These are phyloP conservation scores for Furcasterigmium sp. DNA, from an alignment of 2,329 filamentous ascomycete genomes.

Conservation along the genomic window DNA sequence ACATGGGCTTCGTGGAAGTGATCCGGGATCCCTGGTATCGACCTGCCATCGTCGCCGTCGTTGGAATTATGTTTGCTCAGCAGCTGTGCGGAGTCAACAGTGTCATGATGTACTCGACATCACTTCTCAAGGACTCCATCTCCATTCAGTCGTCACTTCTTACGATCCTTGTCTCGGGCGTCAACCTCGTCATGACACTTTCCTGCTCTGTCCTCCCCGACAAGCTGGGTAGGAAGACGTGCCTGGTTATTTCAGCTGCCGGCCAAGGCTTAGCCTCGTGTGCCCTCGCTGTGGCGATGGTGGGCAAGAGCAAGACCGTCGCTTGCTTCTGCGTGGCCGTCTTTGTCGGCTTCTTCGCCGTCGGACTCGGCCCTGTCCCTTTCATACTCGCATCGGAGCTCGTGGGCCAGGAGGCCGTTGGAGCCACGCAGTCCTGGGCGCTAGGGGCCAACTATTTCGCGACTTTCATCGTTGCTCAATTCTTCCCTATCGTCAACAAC, in stretches of 20 bases:
- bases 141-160: slow-evolving; percentile 76
- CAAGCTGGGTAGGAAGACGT: slow-evolving; percentile 79
- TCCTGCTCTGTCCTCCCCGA: slow-evolving; percentile 81
- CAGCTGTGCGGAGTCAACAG: slow-evolving; percentile 94
- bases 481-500: slow-evolving; percentile 84
- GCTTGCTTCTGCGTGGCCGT: slow-evolving; percentile 76
- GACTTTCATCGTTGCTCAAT: slow-evolving; percentile 89
- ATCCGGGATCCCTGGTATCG: slow-evolving; percentile 62
- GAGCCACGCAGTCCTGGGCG: slow-evolving; percentile 84
- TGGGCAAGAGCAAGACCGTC: slow-evolving; percentile 64
- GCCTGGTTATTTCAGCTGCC: slow-evolving; percentile 73
- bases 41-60: slow-evolving; percentile 73
- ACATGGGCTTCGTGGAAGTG: slow-evolving; percentile 60
- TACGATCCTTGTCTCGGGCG: slow-evolving; percentile 78
- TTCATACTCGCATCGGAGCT: slow-evolving; percentile 92
- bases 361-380: slow-evolving; percentile 87
- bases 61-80: slow-evolving; percentile 88
- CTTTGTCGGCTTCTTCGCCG: slow-evolving; percentile 86
- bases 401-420: slow-evolving; percentile 84
- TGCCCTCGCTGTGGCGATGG: slow-evolving; percentile 74
- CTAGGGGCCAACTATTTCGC: slow-evolving; percentile 83
- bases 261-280: slow-evolving; percentile 81
- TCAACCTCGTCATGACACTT: slow-evolving; percentile 81
- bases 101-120: slow-evolving; percentile 98
- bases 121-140: slow-evolving; percentile 74